Percentiles rank a stretch among this genome's conserved stretches.
phyloP scores from a whole-genome alignment of 2,329 filamentous ascomycete genomes.

The Ophiostoma sp. region DNA sequence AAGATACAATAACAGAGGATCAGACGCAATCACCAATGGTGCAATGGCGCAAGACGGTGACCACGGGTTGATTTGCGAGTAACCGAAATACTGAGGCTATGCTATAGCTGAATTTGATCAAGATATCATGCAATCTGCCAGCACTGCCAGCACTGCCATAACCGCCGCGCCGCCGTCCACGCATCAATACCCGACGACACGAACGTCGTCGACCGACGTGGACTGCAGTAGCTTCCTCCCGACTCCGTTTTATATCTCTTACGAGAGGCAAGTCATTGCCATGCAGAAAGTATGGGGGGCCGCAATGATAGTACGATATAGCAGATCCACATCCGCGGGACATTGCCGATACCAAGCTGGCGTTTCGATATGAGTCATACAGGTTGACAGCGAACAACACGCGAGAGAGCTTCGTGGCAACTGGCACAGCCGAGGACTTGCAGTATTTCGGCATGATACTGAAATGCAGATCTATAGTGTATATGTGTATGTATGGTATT shows the following conservation, averaged over 20 bases:
- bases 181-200: conserved; percentile 12
- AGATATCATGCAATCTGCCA: too few species aligned
- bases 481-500: conserved; percentile 12
- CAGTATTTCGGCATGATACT: not conserved
- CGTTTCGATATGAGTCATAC: not conserved
- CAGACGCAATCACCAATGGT: not conserved
- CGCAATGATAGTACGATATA: not conserved
- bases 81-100: too few species aligned
- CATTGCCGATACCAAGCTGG: not conserved
- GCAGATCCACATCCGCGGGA: conserved; percentile 6
- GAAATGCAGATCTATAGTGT: conserved; percentile 16
- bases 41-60: not conserved
- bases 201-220: not conserved
- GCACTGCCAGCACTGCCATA: too few species aligned
- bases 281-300: conserved; percentile 4
- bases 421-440: not conserved
- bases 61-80: not conserved
- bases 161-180: too few species aligned
- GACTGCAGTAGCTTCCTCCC: conserved; percentile 3
- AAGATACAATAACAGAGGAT: not conserved
- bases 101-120: too few species aligned
- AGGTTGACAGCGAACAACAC: not conserved
- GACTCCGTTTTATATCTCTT: not conserved
- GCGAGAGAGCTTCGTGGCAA: not conserved
- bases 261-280: not conserved